phyloP scores from a whole-genome alignment of 2,329 filamentous ascomycete genomes.

The Cladosporium phlei region DNA sequence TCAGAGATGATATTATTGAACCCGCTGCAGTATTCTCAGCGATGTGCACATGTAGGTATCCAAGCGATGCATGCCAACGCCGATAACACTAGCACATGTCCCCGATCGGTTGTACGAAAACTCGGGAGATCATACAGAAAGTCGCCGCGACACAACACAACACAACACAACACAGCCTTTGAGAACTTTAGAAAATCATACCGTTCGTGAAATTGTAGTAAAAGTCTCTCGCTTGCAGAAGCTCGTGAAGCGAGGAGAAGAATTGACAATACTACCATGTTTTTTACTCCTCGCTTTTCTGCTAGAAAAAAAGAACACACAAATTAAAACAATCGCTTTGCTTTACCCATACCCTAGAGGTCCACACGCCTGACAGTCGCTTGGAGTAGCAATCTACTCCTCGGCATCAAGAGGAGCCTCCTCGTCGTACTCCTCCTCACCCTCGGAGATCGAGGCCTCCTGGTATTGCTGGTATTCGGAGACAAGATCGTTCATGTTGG shows the following conservation, averaged over 20 bases:
- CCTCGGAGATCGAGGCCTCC: slow-evolving; percentile 95
- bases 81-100: too few species aligned
- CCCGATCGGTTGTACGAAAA: too few species aligned
- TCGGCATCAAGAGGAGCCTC: slow-evolving; percentile 70
- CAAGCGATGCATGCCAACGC: too few species aligned
- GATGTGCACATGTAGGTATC: too few species aligned
- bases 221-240: not conserved
- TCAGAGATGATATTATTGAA: too few species aligned
- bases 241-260: slow-evolving; percentile 9
- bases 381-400: slow-evolving; percentile 50
- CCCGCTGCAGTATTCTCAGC: too few species aligned
- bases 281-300: slow-evolving; percentile 11
- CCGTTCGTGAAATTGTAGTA: not conserved
- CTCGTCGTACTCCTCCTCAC: slow-evolving; percentile 92
- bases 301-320: slow-evolving; percentile 11
- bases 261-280: slow-evolving; percentile 11
- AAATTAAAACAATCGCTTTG: slow-evolving; percentile 14
- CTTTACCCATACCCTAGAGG: slow-evolving; percentile 10
- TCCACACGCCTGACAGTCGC: not conserved
- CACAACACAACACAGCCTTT: not conserved
- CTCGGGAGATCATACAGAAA: too few species aligned
- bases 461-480: slow-evolving; percentile 99
- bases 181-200: not conserved
- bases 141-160: too few species aligned
- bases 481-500: slow-evolving; percentile 99